A percentile compares a stretch with the other conserved stretches of the same genome.
Evolutionary conservation across 176 grass and related monocot genomes (phyloP).

Genomic region (Oropetium thomaeum): DNA sequence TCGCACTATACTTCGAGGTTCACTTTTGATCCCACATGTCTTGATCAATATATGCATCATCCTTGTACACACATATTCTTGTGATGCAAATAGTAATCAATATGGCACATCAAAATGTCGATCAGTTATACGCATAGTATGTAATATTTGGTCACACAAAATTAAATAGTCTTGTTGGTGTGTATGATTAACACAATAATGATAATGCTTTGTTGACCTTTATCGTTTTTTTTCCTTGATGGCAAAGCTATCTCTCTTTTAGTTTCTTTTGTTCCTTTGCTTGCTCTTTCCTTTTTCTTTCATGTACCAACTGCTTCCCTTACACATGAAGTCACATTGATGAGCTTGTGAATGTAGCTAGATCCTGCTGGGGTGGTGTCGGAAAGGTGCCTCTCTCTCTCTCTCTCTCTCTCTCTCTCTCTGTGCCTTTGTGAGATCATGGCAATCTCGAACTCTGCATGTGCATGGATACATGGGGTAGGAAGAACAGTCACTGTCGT

Average conservation of each 20-base stretch:
- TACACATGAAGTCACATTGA: slow-evolving; percentile 68
- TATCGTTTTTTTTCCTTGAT: slow-evolving; percentile 42
- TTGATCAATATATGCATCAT: slow-evolving; percentile 34
- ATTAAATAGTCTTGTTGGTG: background rate
- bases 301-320: slow-evolving; percentile 69
- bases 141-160: background rate
- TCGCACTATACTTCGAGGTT: slow-evolving; percentile 23
- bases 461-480: slow-evolving; percentile 40
- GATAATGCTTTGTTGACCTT: slow-evolving; percentile 27
- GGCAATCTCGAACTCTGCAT: slow-evolving; percentile 4
- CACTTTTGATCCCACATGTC: slow-evolving; percentile 41
- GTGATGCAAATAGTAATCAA: slow-evolving; percentile 43
- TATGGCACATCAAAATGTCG: slow-evolving; percentile 25
- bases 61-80: slow-evolving; percentile 35
- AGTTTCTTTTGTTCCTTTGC: slow-evolving; percentile 52
- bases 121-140: slow-evolving; percentile 5
- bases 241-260: slow-evolving; percentile 35
- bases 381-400: slow-evolving; percentile 42
- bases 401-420: too few relatives aligned
- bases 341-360: slow-evolving; percentile 42
- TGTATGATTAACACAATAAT: background rate
- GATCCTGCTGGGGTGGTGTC: slow-evolving; percentile 8
- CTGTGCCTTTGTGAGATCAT: slow-evolving; percentile 36
- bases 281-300: slow-evolving; percentile 48
- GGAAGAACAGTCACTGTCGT: slow-evolving; percentile 49